These are phyloP conservation scores for Aspergillus proliferans DNA, from an alignment of 2,329 filamentous ascomycete species.

Conservation along the genomic window DNA sequence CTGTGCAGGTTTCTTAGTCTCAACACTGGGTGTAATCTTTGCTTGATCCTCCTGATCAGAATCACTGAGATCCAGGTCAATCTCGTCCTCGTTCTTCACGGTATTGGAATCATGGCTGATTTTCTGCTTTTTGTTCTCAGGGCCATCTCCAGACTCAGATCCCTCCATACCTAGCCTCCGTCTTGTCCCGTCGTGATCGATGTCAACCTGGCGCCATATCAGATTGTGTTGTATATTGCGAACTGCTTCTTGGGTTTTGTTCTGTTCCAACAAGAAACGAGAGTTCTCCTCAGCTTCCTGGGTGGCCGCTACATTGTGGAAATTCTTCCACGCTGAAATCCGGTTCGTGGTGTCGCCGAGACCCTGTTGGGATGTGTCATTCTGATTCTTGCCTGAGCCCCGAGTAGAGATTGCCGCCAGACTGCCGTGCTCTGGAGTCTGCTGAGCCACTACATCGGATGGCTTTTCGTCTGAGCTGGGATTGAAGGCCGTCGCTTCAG, in stretches of 20 bases:
- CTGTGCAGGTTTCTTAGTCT: background rate
- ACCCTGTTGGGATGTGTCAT: background rate
- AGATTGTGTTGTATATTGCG: conserved; percentile 25
- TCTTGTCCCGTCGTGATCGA: conserved; percentile 21
- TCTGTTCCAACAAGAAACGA: conserved; percentile 19
- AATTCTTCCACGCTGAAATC: conserved; percentile 36
- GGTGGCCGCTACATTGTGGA: conserved; percentile 26
- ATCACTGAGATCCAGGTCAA: conserved; percentile 30
- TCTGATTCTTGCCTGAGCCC: background rate
- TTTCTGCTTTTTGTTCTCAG: conserved; percentile 16
- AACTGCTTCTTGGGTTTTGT: conserved; percentile 9
- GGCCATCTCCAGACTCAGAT: conserved; percentile 5
- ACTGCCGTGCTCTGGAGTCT: background rate
- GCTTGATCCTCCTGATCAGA: conserved; percentile 11
- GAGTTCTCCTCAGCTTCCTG: conserved; percentile 29
- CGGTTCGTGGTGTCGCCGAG: conserved; percentile 6
- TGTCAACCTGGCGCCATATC: conserved; percentile 35
- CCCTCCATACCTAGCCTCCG: conserved; percentile 17
- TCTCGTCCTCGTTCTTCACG: conserved; percentile 48
- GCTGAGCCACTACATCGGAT: background rate
- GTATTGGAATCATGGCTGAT: conserved; percentile 8
- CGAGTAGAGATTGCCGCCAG: background rate
- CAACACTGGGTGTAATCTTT: conserved; percentile 5
- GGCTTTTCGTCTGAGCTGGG: background rate
- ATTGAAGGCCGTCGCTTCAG: background rate